These are phyloP conservation scores for Globisporangium viniferum DNA, from an alignment of 352 stramenopile species.

Conservation along the genomic window DNA sequence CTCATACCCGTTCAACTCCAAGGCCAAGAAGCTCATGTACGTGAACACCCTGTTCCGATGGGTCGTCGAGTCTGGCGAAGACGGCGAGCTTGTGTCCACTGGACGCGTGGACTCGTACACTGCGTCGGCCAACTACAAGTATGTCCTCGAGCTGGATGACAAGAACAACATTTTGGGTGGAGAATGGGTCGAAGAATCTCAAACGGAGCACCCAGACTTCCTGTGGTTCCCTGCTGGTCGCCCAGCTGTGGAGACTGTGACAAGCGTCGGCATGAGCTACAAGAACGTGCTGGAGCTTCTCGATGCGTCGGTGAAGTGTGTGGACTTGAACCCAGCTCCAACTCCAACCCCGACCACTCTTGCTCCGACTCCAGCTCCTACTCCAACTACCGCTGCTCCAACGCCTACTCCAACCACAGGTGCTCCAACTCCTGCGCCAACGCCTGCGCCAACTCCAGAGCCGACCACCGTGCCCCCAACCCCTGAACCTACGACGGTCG, in stretches of 20 bases:
- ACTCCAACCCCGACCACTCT: neutral
- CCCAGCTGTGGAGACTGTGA: constrained; percentile 1
- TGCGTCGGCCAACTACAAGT: constrained; percentile 10
- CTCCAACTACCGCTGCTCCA: neutral
- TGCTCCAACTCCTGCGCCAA: too few species aligned
- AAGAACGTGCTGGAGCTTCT: too few species aligned
- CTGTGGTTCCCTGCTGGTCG: constrained; percentile 16
- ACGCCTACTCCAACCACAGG: neutral
- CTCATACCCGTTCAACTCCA: constrained; percentile 22
- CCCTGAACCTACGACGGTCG: too few species aligned
- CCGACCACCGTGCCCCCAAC: too few species aligned
- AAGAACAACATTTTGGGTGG: constrained; percentile 14
- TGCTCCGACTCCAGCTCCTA: neutral
- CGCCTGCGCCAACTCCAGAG: too few species aligned
- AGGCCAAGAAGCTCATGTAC: constrained; percentile 10
- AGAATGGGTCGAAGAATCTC: constrained; percentile 10
- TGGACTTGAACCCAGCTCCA: too few species aligned
- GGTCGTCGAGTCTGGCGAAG: constrained; percentile 13
- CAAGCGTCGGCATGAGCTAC: constrained; percentile 15
- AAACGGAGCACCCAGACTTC: constrained; percentile 17
- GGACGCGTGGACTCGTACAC: constrained; percentile 14
- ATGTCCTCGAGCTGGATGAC: constrained; percentile 12
- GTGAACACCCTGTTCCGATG: constrained; percentile 17
- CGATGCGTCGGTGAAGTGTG: too few species aligned
- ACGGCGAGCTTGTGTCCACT: constrained; percentile 12